Evolutionary conservation across 2,329 filamentous ascomycete species (phyloP), one percentile per base, ranked within the genome.

Genomic region (Ophiostoma angusticollis): DNA sequence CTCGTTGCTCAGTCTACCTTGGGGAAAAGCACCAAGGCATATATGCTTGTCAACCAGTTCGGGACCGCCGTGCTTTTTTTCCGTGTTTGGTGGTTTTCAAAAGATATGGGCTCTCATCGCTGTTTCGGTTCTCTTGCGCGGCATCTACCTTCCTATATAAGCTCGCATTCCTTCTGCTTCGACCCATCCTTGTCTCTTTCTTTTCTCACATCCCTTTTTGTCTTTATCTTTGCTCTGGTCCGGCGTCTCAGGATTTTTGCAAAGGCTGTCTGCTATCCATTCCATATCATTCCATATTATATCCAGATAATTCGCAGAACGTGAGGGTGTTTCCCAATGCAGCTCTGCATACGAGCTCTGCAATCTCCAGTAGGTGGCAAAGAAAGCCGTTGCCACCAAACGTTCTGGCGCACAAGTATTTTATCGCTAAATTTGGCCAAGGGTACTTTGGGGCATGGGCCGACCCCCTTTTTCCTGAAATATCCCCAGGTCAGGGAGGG

Each of bases 281-380:
- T 41, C 37, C 39, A 42, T 44, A n/a, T n/a, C n/a, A n/a, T n/a
- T n/a, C n/a, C n/a, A n/a, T n/a, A n/a, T n/a, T n/a, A 46, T 44
- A 46, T 44, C 44, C 41, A 42, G 41, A 42, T 39, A 40, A 38
- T 19, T 25, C 30, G 25, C 31, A 40, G 42, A 41, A 45, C 34
- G 22, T 29, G 12, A 35, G 19, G 32, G 7, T 2, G 19, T 28
- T 16, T 32, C n/a, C n/a, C n/a, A n/a, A n/a, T n/a, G n/a, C n/a
- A n/a, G n/a, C n/a, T n/a, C n/a, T n/a, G n/a, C n/a, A n/a, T n/a
- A n/a, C n/a, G n/a, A n/a, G n/a, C n/a, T n/a, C n/a, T n/a, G n/a
- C n/a, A n/a, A n/a, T n/a, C n/a, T n/a, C n/a, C n/a, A n/a, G n/a
- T n/a, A n/a, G n/a, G n/a, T n/a, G n/a, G n/a, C n/a, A n/a, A n/a